Evolutionary conservation across 2,329 filamentous ascomycete genomes (phyloP), one percentile per base, ranked within the genome.

Genomic region (Nothophoma quercina): DNA sequence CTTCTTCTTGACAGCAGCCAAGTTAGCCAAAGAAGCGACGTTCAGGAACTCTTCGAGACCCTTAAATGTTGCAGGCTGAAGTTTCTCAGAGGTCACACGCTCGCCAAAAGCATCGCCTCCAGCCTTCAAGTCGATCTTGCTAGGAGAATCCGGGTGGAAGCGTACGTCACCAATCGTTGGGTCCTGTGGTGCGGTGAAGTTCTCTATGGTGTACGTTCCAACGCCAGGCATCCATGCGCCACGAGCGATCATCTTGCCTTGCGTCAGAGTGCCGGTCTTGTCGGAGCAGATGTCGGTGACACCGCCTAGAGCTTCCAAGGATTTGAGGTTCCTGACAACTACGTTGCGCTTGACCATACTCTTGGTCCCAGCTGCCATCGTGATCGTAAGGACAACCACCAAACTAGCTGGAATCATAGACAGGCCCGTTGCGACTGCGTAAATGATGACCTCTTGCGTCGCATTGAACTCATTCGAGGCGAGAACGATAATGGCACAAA

Each of bases 1-100:
- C n/a, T 65, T 73, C 36, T 77, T 73, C 36, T 76, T 76, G 4
- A 86, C 76, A 3, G 77, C 79, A 3, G 82, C 82, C 12, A 84
- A 71, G 60, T 84, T 84, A 33, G 80, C 81, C 35, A 77, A 62
- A 2, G 74, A 75, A 6, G 55, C 68, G 30, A 73, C 65, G 18
- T 73, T 70, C 5, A 75, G 60, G 35, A 70, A 77, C 13, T 70
- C 65, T 5, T 69, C 55, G 8, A 75, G 64, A 25, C 58, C 51
- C 5, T 40, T 44, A 8, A 47, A 51, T 5, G 52, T 56, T 9
- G 33, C 35, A 15, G 51, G 45, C 2, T 29, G 25, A 7, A 65
- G 49, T 4, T 63, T 55, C 22, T 72, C 64, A 1, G 43, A 35
- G 16, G 6, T 21, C 3, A 56, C 28, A 23, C 52, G 38, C 16